phyloP scores from a whole-genome alignment of 495 filamentous ascomycete species.

The Penicillium roqueforti region DNA sequence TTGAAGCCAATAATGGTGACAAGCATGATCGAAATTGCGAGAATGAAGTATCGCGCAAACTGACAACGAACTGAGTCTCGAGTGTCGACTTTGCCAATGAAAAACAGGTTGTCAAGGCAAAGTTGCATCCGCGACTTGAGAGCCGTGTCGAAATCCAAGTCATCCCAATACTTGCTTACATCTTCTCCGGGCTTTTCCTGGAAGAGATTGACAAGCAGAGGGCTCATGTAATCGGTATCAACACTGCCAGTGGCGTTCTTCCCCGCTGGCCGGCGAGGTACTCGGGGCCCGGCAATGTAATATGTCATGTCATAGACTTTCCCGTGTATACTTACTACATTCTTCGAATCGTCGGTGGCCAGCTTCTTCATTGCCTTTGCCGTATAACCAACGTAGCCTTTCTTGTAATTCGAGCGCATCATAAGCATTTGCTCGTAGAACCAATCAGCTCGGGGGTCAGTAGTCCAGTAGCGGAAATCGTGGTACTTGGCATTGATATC shows the following conservation, averaged over 20 bases:
- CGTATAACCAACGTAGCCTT: slow-evolving; percentile 85
- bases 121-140: slow-evolving; percentile 66
- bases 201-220: slow-evolving; percentile 71
- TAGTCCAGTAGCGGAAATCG: slow-evolving; percentile 83
- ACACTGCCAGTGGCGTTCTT: slow-evolving; percentile 44
- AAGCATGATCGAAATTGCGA: slow-evolving; percentile 83
- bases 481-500: slow-evolving; percentile 81
- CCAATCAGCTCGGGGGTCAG: slow-evolving; percentile 84
- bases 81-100: slow-evolving; percentile 87
- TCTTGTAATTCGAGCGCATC: slow-evolving; percentile 74
- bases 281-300: slow-evolving; percentile 75
- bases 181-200: slow-evolving; percentile 70
- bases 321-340: slow-evolving; percentile 73
- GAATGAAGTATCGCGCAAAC: slow-evolving; percentile 86
- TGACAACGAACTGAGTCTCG: slow-evolving; percentile 79
- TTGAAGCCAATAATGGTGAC: slow-evolving; percentile 85
- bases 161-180: slow-evolving; percentile 77
- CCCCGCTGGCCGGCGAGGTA: slow-evolving; percentile 51
- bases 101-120: slow-evolving; percentile 94
- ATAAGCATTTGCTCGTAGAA: slow-evolving; percentile 78
- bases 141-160: slow-evolving; percentile 51
- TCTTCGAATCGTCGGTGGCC: slow-evolving; percentile 53
- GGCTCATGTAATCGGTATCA: slow-evolving; percentile 78
- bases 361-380: slow-evolving; percentile 69
- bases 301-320: slow-evolving; percentile 88